Base-by-base conservation (phyloP, 352 stramenopile species). In the Thalassiosira livingstoniorum region DNA sequence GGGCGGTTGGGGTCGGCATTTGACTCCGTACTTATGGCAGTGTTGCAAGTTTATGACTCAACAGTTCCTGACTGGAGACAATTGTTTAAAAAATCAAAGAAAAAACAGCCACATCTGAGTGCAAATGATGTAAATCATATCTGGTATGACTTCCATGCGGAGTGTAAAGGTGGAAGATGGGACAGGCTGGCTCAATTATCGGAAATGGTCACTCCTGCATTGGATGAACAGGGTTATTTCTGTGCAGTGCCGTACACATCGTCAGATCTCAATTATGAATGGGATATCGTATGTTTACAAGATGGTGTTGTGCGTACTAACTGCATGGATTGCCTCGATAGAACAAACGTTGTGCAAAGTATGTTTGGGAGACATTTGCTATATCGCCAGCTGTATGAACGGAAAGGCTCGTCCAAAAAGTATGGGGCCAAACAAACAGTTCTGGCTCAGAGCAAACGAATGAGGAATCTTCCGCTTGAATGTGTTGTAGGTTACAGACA, bases 241-340 rank as follows among this genome's bases (percentile, higher is more conserved):
- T 83, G 80, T 68, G 86, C 23, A 2, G 65, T 63, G 13, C 73
- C 70, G 31, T 74, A 66, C 61, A 43, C 4, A 0, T 27, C 37
- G 62, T 21, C 13, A 74, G 57, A 75, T n/a, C n/a, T n/a, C 53
- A 39, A 45, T 80, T 7, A 21, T 62, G 21, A 43, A n/a, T 87
- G 85, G 80, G 42, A 66, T 32, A 81, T 93, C n/a, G 13, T 51
- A 31, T 74, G 51, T 47, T 62, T 88, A 42, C 97, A 99, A 87
- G 95, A 91, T 7, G 96, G 95, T 2, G 95, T 99, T 21, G 91
- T 99, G 32, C 94, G 97, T 58, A 98, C 96, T 15, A 99, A 99
- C 90, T 99, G 97, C 90, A 98, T 99, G 95, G 97, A 99, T 91
- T 98, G 97, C 78, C 90, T 99, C 18, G 97, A 99, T 90, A 93